Base-by-base conservation (phyloP, 352 stramenopile genomes). In the Globisporangium emineosum region DNA sequence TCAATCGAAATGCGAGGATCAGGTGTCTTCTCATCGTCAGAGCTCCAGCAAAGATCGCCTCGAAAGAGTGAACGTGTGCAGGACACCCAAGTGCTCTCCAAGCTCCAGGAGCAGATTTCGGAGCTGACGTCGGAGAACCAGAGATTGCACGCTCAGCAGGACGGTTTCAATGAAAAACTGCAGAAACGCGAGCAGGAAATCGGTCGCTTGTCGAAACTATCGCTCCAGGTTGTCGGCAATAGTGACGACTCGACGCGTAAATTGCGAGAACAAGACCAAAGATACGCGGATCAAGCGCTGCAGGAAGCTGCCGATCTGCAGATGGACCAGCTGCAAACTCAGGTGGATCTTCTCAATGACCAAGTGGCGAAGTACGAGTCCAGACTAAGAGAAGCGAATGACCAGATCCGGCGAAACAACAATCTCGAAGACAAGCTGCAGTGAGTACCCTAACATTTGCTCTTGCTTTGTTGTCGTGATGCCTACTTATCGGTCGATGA, bases 331-430 rank as follows among this genome's bases (percentile, higher is more conserved):
- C 50, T 93, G 50, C 79, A 69, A 29, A 75, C 69, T 0, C 86
- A 93, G 61, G 78, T 94, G 13, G 81, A 93, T 58, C 64, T 91
- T 15, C 65, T 94, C 12, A 94, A 91, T 61, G 83, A 83, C 51
- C 84, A 94, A 53, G 83, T 93, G 25, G 81, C 77, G 27, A 93
- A 90, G 68, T 93, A 94, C 62, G 86, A 94, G 55, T 70, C 68
- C n/a, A 78, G 81, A 37, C 66, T 94, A 1, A 83, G 81, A 60
- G 79, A 88, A 25, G 73, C 81, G 1, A 79, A 76, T 27, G 70
- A 90, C 25, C 74, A 90, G 57, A 74, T 90, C 32, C 63, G 54
- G 32, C 71, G 70, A 1, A 78, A 78, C 51, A 73, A 63, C 13
- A 53, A 37, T 17, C 62, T 92, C 1, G 74, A 80, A 2, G 71